Conservation (phyloP, 73 alveolate genomes). For the Effrenium voratum region DNA sequence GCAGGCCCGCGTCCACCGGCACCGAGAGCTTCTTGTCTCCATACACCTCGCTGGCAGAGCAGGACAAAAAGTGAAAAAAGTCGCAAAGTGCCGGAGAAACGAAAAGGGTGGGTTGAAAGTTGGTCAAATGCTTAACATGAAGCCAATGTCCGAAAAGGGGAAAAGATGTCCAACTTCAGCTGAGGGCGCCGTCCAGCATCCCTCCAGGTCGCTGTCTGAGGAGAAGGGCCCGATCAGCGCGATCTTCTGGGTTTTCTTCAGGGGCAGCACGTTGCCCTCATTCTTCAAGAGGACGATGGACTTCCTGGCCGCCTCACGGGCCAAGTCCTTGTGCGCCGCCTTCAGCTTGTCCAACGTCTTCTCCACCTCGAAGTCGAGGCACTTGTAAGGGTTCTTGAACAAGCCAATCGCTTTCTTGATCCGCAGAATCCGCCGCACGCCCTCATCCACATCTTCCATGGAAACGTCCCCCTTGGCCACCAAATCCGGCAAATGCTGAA, state of each 20-base stretch:
- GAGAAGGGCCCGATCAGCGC: slow-evolving; percentile 73
- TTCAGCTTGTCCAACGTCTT: slow-evolving; percentile 22
- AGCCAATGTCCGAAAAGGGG: too few species aligned
- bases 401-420: slow-evolving; percentile 81
- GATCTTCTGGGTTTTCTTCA: slow-evolving; percentile 75
- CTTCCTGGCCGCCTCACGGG: slow-evolving; percentile 44
- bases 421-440: slow-evolving; percentile 69
- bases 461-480: slow-evolving; percentile 66
- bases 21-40: slow-evolving; percentile 55
- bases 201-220: not conserved
- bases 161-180: too few species aligned
- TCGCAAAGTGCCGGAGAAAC: too few species aligned
- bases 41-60: slow-evolving; percentile 5
- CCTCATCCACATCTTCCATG: slow-evolving; percentile 78
- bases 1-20: slow-evolving; percentile 65
- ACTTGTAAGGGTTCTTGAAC: slow-evolving; percentile 78
- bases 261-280: slow-evolving; percentile 25
- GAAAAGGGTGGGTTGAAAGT: too few species aligned
- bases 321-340: slow-evolving; percentile 43
- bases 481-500: slow-evolving; percentile 59
- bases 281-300: slow-evolving; percentile 67
- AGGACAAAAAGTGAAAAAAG: too few species aligned
- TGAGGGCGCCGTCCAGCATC: too few species aligned
- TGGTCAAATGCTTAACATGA: too few species aligned
- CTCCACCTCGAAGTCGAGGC: slow-evolving; percentile 39